Percentiles rank a stretch among this genome's conserved stretches.
Conservation (phyloP, 129 eudicot genomes). For the Artemisia argyi region DNA sequence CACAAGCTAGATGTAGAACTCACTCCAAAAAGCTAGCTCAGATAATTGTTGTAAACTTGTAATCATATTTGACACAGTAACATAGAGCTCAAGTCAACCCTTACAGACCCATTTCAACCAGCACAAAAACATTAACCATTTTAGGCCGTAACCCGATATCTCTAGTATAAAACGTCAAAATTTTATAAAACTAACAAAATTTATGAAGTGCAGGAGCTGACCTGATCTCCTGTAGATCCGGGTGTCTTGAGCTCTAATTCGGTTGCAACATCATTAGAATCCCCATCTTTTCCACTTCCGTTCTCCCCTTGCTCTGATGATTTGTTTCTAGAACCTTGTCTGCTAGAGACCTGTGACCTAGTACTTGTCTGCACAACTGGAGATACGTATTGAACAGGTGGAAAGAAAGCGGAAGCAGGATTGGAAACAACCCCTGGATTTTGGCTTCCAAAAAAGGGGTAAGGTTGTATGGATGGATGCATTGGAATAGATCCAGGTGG, state of each 20-base stretch:
- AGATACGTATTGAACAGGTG: conserved; percentile 51
- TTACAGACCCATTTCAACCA: background rate
- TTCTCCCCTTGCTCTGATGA: conserved; percentile 54
- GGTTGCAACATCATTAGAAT: conserved; percentile 74
- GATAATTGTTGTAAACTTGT: too few species aligned
- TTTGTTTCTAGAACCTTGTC: conserved; percentile 55
- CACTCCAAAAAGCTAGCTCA: too few species aligned
- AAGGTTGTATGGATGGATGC: conserved; percentile 91
- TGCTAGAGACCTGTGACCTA: conserved; percentile 57
- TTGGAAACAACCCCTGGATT: conserved; percentile 69
- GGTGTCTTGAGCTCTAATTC: conserved; percentile 90
- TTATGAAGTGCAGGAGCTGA: conserved; percentile 18
- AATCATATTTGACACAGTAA: background rate
- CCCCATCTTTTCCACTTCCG: conserved; percentile 55
- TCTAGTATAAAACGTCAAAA: conserved; percentile 2
- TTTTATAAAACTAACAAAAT: background rate
- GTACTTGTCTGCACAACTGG: conserved; percentile 51
- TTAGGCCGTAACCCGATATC: background rate
- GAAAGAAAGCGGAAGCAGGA: conserved; percentile 71
- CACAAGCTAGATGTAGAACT: too few species aligned
- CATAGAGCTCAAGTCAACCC: background rate
- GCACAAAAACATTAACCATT: background rate
- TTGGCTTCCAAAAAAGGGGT: conserved; percentile 67
- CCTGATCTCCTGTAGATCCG: conserved; percentile 83
- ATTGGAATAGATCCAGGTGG: conserved; percentile 55